Evolutionary conservation across 2,329 filamentous ascomycete species (phyloP).

Genomic region (Colletotrichum karsti): DNA sequence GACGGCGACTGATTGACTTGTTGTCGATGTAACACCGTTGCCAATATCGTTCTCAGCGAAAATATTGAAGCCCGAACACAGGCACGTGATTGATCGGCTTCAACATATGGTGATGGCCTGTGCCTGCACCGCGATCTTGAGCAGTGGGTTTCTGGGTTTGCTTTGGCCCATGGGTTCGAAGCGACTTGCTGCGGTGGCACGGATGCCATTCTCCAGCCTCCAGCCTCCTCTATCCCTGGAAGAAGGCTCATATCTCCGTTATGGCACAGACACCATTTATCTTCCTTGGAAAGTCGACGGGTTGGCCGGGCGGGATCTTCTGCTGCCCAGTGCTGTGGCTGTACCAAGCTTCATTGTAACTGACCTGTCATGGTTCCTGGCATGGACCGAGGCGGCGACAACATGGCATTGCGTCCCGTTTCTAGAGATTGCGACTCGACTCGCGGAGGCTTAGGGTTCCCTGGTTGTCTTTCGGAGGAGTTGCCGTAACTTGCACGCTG

Average conservation of each 20-base stretch:
- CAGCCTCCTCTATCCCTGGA: slow-evolving; percentile 11
- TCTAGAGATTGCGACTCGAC: slow-evolving; percentile 6
- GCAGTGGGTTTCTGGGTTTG: background rate
- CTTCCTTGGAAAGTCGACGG: background rate
- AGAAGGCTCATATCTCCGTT: background rate
- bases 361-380: background rate
- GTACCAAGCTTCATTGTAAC: background rate
- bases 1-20: background rate
- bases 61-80: too few relatives aligned
- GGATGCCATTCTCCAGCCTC: slow-evolving; percentile 5
- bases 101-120: background rate
- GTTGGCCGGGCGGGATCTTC: background rate
- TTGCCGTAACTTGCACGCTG: background rate
- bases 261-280: background rate
- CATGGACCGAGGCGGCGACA: background rate
- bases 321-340: slow-evolving; percentile 10
- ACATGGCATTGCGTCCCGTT: background rate
- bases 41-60: background rate
- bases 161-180: background rate
- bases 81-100: slow-evolving; percentile 5
- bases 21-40: background rate
- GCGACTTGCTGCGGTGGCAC: slow-evolving; percentile 15
- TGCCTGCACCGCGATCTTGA: background rate
- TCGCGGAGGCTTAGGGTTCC: background rate
- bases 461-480: background rate